A percentile compares a stretch with the other conserved stretches of the same genome.
Evolutionary conservation across 495 filamentous ascomycete species (phyloP).

Genomic region (Poronia punctata): DNA sequence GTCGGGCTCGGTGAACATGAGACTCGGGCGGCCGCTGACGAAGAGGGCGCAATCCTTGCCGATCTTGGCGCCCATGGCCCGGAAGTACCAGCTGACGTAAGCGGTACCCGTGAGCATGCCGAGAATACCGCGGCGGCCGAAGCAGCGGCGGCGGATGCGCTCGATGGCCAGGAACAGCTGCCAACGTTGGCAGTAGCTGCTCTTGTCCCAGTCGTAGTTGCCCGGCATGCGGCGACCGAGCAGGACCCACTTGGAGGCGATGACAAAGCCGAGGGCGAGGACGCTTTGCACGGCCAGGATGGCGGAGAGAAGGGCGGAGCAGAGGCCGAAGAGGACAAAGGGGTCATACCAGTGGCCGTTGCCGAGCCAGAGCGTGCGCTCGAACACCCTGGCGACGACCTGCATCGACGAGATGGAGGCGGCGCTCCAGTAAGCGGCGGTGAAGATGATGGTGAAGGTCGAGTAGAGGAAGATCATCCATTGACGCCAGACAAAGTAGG

Average conservation of each 20-base stretch:
- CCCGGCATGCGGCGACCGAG: slow-evolving; percentile 37
- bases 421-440: slow-evolving; percentile 35
- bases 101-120: slow-evolving; percentile 36
- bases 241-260: slow-evolving; percentile 35
- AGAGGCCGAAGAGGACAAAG: slow-evolving; percentile 25
- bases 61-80: slow-evolving; percentile 34
- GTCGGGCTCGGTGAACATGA: slow-evolving; percentile 45
- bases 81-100: slow-evolving; percentile 36
- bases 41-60: slow-evolving; percentile 41
- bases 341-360: slow-evolving; percentile 21
- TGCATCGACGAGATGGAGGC: slow-evolving; percentile 27
- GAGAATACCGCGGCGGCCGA: slow-evolving; percentile 34
- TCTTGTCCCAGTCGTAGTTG: slow-evolving; percentile 41
- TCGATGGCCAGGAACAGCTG: slow-evolving; percentile 39
- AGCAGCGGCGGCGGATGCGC: slow-evolving; percentile 35
- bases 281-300: slow-evolving; percentile 26
- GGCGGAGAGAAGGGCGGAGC: slow-evolving; percentile 19
- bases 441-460: slow-evolving; percentile 23
- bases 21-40: slow-evolving; percentile 33
- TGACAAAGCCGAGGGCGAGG: slow-evolving; percentile 27
- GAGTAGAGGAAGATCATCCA: slow-evolving; percentile 37
- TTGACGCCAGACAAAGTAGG: slow-evolving; percentile 33
- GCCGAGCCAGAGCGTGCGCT: slow-evolving; percentile 2
- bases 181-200: slow-evolving; percentile 39
- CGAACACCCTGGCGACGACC: slow-evolving; percentile 12